phyloP scores from a whole-genome alignment of 345 rosid species.

The Brassica incana region DNA sequence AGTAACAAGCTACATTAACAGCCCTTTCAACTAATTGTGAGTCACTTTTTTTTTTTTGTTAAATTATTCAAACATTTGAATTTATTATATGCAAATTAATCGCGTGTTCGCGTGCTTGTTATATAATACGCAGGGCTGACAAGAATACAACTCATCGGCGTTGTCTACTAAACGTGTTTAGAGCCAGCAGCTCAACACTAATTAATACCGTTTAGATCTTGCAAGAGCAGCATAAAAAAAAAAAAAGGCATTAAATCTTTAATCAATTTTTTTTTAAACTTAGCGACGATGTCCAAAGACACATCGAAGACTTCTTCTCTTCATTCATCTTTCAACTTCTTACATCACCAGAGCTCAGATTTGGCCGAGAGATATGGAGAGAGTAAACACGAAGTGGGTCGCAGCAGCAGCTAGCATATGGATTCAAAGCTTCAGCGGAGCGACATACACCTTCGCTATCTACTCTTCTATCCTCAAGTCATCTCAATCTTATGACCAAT shows the following conservation, averaged over 20 bases:
- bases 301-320: neutral
- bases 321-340: neutral
- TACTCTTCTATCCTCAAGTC: slow-evolving; percentile 81
- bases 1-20: too few species aligned
- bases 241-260: neutral
- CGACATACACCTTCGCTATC: slow-evolving; percentile 78
- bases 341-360: neutral
- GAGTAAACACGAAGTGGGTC: slow-evolving; percentile 58
- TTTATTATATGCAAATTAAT: too few species aligned
- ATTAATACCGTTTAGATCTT: neutral
- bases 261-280: neutral
- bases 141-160: neutral
- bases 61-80: too few species aligned
- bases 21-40: too few species aligned
- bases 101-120: neutral
- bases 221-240: neutral
- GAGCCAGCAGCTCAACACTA: neutral
- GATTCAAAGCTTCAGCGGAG: slow-evolving; percentile 82
- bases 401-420: slow-evolving; percentile 88
- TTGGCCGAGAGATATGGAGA: slow-evolving; percentile 24
- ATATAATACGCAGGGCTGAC: neutral
- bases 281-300: neutral
- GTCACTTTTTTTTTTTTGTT: too few species aligned
- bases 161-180: neutral
- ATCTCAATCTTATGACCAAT: slow-evolving; percentile 77